These are phyloP conservation scores for Ceratobasidium papillatum DNA, from an alignment of 1,284 basidiomycete genomes.

Conservation along the genomic window DNA sequence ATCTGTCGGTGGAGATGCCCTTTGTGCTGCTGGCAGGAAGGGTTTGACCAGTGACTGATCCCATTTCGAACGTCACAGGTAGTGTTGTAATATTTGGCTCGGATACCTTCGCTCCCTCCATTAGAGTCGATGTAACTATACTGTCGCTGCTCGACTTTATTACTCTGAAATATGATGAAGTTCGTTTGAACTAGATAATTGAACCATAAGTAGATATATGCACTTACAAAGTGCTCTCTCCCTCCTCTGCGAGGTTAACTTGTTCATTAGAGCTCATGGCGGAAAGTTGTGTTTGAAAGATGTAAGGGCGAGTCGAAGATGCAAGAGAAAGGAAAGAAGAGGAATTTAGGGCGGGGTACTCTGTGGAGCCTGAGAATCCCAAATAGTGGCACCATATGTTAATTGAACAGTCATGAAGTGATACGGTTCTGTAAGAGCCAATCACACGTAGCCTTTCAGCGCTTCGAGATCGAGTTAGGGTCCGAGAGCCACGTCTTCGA, in stretches of 20 bases:
- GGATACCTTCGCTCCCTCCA: not conserved
- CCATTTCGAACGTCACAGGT: conserved; percentile 1
- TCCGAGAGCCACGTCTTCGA: not conserved
- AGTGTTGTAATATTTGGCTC: conserved; percentile 1
- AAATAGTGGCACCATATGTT: too few species aligned
- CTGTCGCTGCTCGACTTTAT: not conserved
- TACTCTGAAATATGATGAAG: not conserved
- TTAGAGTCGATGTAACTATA: conserved; percentile 10
- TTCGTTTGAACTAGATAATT: too few species aligned
- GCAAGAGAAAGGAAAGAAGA: too few species aligned
- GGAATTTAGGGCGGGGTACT: too few species aligned
- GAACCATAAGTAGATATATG: not conserved
- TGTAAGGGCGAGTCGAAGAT: too few species aligned
- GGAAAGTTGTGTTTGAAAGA: not conserved
- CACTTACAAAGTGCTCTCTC: conserved; percentile 7
- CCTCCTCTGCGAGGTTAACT: conserved; percentile 14
- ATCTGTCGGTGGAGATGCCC: not conserved
- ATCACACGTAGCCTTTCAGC: too few species aligned
- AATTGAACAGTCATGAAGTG: not conserved
- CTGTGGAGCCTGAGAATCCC: too few species aligned
- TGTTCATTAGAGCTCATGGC: conserved; percentile 23
- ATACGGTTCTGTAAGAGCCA: too few species aligned
- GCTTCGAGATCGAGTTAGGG: not conserved
- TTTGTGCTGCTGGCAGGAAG: not conserved
- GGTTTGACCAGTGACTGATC: not conserved